Evolutionary conservation across 306 rosid species (phyloP).

Genomic region (Sechiopsis laciniata): DNA sequence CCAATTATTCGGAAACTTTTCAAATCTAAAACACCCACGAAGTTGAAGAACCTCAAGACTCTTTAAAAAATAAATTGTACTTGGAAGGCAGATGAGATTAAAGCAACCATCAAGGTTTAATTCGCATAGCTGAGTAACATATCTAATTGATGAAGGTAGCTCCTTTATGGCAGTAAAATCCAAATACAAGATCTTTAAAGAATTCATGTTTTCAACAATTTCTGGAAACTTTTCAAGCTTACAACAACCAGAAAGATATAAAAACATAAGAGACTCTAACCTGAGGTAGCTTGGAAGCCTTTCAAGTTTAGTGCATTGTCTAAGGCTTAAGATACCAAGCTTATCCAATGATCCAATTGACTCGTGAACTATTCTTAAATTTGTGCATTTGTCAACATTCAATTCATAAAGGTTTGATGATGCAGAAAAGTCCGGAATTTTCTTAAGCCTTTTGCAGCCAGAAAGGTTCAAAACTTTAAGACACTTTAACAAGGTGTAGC

Average conservation of each 20-base stretch:
- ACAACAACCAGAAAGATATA: not conserved
- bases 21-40: not conserved
- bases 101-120: not conserved
- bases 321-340: not conserved
- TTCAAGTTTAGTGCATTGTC: not conserved
- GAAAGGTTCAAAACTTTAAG: not conserved
- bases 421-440: not conserved
- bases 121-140: rapidly evolving
- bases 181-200: rapidly evolving
- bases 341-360: not conserved
- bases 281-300: not conserved
- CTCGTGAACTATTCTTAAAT: not conserved
- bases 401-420: not conserved
- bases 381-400: not conserved
- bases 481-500: not conserved
- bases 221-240: not conserved
- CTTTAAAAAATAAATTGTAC: not conserved
- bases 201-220: not conserved
- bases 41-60: not conserved
- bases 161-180: not conserved
- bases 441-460: not conserved
- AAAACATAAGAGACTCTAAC: not conserved
- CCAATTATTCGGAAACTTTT: not conserved
- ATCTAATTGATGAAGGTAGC: not conserved
- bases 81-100: not conserved